Evolutionary conservation across 768 basidiomycete genomes (phyloP).

Genomic region (Termitomyces eurrhizus): DNA sequence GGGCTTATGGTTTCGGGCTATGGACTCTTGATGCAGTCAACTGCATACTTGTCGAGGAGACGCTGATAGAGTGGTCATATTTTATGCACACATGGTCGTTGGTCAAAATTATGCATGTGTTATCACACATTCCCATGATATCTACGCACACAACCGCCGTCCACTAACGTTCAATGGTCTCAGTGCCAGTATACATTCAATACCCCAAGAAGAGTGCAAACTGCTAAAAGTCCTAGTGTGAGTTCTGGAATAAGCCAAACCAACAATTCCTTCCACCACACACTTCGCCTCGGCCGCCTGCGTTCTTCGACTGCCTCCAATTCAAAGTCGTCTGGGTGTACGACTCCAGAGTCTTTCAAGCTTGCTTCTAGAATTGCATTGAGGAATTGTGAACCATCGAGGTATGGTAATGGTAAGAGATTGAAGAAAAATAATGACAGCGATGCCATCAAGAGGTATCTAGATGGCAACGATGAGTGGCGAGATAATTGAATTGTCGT

Average conservation of each 20-base stretch:
- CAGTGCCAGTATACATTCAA: constrained; percentile 12
- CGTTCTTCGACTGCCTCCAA: constrained; percentile 24
- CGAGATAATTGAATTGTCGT: not conserved
- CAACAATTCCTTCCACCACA: constrained; percentile 19
- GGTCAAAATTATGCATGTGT: constrained; percentile 29
- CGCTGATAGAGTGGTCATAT: constrained; percentile 8
- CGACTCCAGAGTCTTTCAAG: not conserved
- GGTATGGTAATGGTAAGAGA: constrained; percentile 63
- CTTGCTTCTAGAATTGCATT: constrained; percentile 18
- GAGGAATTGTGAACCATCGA: constrained; percentile 71
- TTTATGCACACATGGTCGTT: constrained; percentile 23
- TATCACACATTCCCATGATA: constrained; percentile 23
- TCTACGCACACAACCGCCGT: constrained; percentile 9
- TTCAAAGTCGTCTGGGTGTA: constrained; percentile 23
- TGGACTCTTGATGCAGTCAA: constrained; percentile 20
- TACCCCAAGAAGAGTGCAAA: constrained; percentile 18
- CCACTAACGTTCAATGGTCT: not conserved
- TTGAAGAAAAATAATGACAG: constrained; percentile 83
- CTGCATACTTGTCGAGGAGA: constrained; percentile 17
- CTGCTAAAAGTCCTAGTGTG: constrained; percentile 19
- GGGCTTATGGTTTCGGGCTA: constrained; percentile 51
- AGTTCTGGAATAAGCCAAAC: constrained; percentile 15
- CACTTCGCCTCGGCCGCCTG: constrained; percentile 8
- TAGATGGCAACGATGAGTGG: constrained; percentile 19
- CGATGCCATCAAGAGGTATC: constrained; percentile 63